phyloP scores from a whole-genome alignment of 2,329 filamentous ascomycete genomes.

The Thermothelomyces thermophilus region DNA sequence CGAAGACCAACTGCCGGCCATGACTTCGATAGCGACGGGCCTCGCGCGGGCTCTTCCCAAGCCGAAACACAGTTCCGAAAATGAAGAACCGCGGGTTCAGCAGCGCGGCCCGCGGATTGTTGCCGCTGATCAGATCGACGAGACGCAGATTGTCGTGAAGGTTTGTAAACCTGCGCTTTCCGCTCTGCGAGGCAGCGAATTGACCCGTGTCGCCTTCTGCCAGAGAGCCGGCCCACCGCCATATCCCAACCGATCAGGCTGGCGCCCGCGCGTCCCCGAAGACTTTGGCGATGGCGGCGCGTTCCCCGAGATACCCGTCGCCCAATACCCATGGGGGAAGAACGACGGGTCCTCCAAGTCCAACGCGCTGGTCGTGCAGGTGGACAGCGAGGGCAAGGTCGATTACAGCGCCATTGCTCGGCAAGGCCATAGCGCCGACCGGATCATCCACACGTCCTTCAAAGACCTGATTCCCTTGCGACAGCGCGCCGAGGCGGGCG shows the following conservation, averaged over 20 bases:
- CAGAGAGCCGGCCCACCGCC: constrained; percentile 76
- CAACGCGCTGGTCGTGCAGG: constrained; percentile 87
- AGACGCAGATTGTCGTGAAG: constrained; percentile 77
- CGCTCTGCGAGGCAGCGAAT: neutral
- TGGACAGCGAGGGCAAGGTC: constrained; percentile 85
- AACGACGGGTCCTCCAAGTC: constrained; percentile 63
- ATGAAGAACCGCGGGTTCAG: constrained; percentile 70
- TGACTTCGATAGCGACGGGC: constrained; percentile 63
- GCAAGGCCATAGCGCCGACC: constrained; percentile 75
- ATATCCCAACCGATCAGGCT: constrained; percentile 81
- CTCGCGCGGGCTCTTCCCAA: constrained; percentile 77
- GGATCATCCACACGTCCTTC: constrained; percentile 91
- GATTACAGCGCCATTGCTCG: constrained; percentile 94
- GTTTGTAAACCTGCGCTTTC: constrained; percentile 33
- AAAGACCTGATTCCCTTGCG: constrained; percentile 93
- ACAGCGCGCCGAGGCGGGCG: constrained; percentile 86
- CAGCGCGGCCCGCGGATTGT: constrained; percentile 78
- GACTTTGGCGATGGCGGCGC: constrained; percentile 96
- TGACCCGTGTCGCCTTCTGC: constrained; percentile 17
- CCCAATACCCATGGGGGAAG: constrained; percentile 95
- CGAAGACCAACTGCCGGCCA: constrained; percentile 31
- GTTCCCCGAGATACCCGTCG: constrained; percentile 88
- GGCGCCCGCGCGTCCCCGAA: constrained; percentile 80
- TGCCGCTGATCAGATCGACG: constrained; percentile 70
- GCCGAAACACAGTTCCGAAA: constrained; percentile 83